phyloP scores from a whole-genome alignment of 176 grass and related monocot species.

The Triticum timopheevii region DNA sequence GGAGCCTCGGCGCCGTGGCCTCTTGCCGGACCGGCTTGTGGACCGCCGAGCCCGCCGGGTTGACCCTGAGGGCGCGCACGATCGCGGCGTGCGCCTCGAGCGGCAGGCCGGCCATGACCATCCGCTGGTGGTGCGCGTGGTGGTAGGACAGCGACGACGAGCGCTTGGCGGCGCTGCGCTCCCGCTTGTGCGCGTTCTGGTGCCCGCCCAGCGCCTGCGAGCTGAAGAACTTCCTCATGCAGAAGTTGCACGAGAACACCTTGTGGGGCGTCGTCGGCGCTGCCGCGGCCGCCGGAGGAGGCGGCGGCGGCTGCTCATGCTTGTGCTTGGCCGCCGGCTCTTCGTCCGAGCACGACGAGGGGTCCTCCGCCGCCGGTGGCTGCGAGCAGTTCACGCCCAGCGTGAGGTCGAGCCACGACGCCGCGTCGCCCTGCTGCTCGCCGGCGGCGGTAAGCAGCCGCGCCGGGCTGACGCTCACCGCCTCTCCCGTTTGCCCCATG shows the following conservation, averaged over 20 bases:
- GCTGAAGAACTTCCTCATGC: slow-evolving; percentile 91
- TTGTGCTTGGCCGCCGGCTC: not conserved
- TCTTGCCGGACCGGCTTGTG: slow-evolving; percentile 48
- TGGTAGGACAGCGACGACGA: slow-evolving; percentile 25
- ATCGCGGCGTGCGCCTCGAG: slow-evolving; percentile 72
- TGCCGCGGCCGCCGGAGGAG: not conserved
- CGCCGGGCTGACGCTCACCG: not conserved
- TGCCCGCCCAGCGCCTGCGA: slow-evolving; percentile 87
- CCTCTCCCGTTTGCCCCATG: slow-evolving; percentile 31
- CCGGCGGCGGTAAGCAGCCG: not conserved
- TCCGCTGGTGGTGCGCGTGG: slow-evolving; percentile 46
- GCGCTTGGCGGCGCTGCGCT: slow-evolving; percentile 70
- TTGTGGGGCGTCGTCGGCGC: slow-evolving; percentile 36
- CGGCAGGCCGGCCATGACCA: slow-evolving; percentile 57
- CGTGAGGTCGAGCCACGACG: slow-evolving; percentile 63
- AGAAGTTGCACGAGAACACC: slow-evolving; percentile 96
- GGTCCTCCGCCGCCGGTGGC: not conserved
- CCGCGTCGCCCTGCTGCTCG: not conserved
- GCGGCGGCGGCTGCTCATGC: not conserved
- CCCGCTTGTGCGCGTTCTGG: slow-evolving; percentile 93
- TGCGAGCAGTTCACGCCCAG: slow-evolving; percentile 32
- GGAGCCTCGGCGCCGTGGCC: slow-evolving; percentile 42
- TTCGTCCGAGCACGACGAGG: slow-evolving; percentile 33
- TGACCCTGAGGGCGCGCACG: slow-evolving; percentile 43
- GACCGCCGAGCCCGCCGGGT: slow-evolving; percentile 36